phyloP scores from a whole-genome alignment of 2,329 filamentous ascomycete species.

The Diaporthe nobilis region DNA sequence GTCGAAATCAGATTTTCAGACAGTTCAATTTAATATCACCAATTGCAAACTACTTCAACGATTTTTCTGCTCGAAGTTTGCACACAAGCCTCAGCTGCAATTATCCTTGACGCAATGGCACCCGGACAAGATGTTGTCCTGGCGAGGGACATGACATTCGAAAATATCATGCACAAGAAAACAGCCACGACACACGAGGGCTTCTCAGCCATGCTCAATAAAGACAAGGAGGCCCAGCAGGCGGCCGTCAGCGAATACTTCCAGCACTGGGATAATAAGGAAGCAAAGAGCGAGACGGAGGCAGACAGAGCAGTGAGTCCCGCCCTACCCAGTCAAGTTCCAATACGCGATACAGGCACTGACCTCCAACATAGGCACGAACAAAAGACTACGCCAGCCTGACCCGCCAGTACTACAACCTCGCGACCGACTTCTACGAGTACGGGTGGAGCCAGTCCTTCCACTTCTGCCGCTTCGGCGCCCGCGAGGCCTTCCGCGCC shows the following conservation, averaged over 20 bases:
- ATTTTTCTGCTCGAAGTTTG: too few species aligned
- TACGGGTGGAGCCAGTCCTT: conserved; percentile 83
- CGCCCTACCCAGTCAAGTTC: too few species aligned
- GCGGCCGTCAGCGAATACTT: conserved; percentile 41
- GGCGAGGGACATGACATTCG: conserved; percentile 39
- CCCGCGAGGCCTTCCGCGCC: conserved; percentile 78
- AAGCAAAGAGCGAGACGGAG: conserved; percentile 41
- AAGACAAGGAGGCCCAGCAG: conserved; percentile 40
- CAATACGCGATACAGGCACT: background rate
- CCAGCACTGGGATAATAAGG: conserved; percentile 44
- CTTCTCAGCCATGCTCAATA: conserved; percentile 42
- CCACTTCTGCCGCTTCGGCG: conserved; percentile 83
- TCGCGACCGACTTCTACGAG: conserved; percentile 81
- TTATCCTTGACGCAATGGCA: conserved; percentile 23
- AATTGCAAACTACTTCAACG: background rate
- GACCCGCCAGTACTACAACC: conserved; percentile 73
- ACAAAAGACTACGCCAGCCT: conserved; percentile 41
- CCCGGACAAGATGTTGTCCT: conserved; percentile 30
- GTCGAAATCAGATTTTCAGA: too few species aligned
- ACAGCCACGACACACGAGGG: conserved; percentile 37
- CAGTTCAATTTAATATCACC: background rate
- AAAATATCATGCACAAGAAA: conserved; percentile 40
- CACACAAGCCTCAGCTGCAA: too few species aligned
- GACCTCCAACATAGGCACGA: conserved; percentile 14
- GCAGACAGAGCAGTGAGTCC: conserved; percentile 38